A percentile compares a stretch with the other conserved stretches of the same genome.
Conservation (phyloP, 345 rosid genomes). For the Rhodamnia rubescens region DNA sequence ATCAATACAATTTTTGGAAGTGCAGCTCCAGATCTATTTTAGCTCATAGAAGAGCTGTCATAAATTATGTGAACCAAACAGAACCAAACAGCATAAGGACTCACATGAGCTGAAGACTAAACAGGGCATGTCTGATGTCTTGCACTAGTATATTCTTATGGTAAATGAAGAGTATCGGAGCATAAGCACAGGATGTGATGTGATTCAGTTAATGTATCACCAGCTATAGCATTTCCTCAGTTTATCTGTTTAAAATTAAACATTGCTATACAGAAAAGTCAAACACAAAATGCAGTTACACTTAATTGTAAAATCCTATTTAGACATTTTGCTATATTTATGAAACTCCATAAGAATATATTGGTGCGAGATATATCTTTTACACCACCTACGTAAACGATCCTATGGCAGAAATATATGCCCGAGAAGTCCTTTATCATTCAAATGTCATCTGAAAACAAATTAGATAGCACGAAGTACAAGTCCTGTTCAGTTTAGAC, state of each 20-base stretch:
- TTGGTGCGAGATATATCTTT: not conserved
- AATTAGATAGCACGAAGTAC: not conserved
- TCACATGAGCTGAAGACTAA: not conserved
- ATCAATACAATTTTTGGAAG: not conserved
- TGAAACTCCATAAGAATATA: not conserved
- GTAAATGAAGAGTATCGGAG: not conserved
- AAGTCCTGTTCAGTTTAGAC: not conserved
- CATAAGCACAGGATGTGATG: not conserved
- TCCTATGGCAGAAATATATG: not conserved
- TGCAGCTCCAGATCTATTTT: not conserved
- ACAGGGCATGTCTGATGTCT: not conserved
- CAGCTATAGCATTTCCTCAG: not conserved
- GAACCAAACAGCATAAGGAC: not conserved
- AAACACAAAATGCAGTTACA: not conserved
- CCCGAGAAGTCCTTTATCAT: not conserved
- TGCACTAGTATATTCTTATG: not conserved
- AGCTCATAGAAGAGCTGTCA: not conserved
- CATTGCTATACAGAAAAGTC: constrained; percentile 4
- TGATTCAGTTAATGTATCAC: not conserved
- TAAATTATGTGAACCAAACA: not conserved
- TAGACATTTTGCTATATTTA: not conserved
- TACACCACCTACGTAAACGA: not conserved
- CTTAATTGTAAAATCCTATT: not conserved
- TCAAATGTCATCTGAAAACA: not conserved
- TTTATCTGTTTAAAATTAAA: not conserved